A percentile compares a stretch with the other conserved stretches of the same genome.
phyloP scores from a whole-genome alignment of 345 rosid species.

The Hirschfeldia incana region DNA sequence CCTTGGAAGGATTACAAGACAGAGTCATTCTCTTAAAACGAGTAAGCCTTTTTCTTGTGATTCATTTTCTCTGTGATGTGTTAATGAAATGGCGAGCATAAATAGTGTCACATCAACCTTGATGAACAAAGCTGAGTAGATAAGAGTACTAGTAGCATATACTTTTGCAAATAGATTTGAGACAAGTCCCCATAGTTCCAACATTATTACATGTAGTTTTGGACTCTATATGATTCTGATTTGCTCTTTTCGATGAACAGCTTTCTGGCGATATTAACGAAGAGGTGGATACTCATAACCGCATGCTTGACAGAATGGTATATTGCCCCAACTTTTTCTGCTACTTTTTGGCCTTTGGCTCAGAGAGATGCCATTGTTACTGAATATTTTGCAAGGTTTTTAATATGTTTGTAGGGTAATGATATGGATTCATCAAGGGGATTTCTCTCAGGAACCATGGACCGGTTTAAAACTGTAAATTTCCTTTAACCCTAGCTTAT shows the following conservation, averaged over 20 bases:
- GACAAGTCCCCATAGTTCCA: not conserved
- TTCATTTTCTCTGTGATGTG: not conserved
- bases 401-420: constrained; percentile 60
- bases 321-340: not conserved
- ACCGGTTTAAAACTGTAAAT: constrained; percentile 80
- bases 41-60: constrained; percentile 46
- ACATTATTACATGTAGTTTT: not conserved
- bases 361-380: constrained; percentile 18
- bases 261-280: constrained; percentile 86
- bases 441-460: constrained; percentile 91
- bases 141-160: not conserved
- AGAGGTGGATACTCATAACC: constrained; percentile 87
- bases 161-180: not conserved
- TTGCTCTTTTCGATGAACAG: constrained; percentile 40
- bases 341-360: not conserved
- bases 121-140: not conserved
- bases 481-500: not conserved
- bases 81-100: too few species aligned
- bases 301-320: constrained; percentile 87
- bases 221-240: constrained; percentile 7
- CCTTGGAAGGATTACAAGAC: constrained; percentile 91
- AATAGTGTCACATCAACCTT: not conserved
- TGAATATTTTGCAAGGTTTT: constrained; percentile 21
- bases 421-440: constrained; percentile 97
- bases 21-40: constrained; percentile 82